phyloP scores from a whole-genome alignment of 495 filamentous ascomycete species.

The Penicillium dipodomyicola region DNA sequence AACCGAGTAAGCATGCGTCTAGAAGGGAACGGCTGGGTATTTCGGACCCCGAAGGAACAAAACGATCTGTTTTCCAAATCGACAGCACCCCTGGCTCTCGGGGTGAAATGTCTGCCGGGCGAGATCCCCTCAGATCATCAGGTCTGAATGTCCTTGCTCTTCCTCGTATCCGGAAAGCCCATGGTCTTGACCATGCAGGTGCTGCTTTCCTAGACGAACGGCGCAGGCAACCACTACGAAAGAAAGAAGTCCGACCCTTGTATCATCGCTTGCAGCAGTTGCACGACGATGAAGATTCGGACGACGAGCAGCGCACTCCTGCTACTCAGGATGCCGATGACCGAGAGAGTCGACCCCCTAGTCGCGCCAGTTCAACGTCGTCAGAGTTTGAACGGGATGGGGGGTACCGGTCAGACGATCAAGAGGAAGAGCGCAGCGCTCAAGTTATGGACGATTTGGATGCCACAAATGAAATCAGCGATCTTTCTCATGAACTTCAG shows the following conservation, averaged over 20 bases:
- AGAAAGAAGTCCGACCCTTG: constrained; percentile 52
- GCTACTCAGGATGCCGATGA: constrained; percentile 74
- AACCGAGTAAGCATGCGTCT: constrained; percentile 70
- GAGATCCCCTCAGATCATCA: constrained; percentile 34
- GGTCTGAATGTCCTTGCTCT: constrained; percentile 61
- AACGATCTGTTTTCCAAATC: constrained; percentile 47
- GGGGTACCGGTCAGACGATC: constrained; percentile 41
- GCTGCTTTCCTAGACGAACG: constrained; percentile 74
- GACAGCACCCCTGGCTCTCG: constrained; percentile 67
- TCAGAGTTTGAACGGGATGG: constrained; percentile 63
- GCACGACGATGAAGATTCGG: constrained; percentile 60
- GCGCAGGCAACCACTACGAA: constrained; percentile 58
- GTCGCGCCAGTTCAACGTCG: constrained; percentile 69
- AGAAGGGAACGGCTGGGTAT: constrained; percentile 79
- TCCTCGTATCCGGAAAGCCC: constrained; percentile 68
- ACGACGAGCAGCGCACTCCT: constrained; percentile 57
- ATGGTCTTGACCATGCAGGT: constrained; percentile 58
- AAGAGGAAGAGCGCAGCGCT: constrained; percentile 2
- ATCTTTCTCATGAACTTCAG: constrained; percentile 12
- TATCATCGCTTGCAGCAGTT: constrained; percentile 57
- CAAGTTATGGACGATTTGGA: constrained; percentile 4
- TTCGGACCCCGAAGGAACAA: constrained; percentile 60
- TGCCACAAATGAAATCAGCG: constrained; percentile 7
- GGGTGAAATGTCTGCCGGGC: constrained; percentile 28
- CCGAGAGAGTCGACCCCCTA: constrained; percentile 74